Evolutionary conservation across 2,329 filamentous ascomycete species (phyloP), one percentile per base, ranked within the genome.

Genomic region (Xylariaceae sp.): DNA sequence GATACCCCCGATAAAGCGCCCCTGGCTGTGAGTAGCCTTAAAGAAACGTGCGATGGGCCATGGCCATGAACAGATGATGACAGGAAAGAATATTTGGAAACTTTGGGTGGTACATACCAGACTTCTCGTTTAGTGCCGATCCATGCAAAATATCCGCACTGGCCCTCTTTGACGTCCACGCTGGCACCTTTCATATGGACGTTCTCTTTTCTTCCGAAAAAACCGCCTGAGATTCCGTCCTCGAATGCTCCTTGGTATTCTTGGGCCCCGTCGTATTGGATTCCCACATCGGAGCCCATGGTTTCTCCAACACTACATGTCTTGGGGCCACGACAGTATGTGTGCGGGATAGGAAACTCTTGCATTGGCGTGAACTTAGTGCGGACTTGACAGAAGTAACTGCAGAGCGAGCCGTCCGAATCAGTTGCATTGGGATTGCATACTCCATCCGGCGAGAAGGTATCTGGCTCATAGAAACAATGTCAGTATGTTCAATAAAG

Each of bases 81-180:
- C 22, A 27, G 22, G 22, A 27, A 27, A n/a, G n/a, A n/a, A n/a
- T n/a, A n/a, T n/a, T n/a, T n/a, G n/a, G n/a, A n/a, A n/a, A n/a
- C n/a, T n/a, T n/a, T n/a, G n/a, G n/a, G n/a, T n/a, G 11, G 22
- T 36, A 42, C 48, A 18, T 36, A 51, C 51, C 51, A 54, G 14
- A 51, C 43, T 2, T n/a, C n/a, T 22, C 46, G 48, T 38, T 35
- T n/a, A 2, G 45, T 48, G 19, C 51, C 51, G 11, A 54, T 39
- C 44, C 45, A 54, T 1, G 51, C 51, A 30, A 54, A 54, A 36
- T 54, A 54, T 11, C 51, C 51, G 22, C 51, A 54, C 39, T 54
- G 44, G 30, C 39, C 39, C n/a, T 48, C 33, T 1, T 22, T 45
- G 19, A 54, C 33, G 6, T 35, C 36, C 17, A 51, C 30, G 7